Evolutionary conservation across 352 stramenopile genomes (phyloP).

Genomic region (Phytophthora citrophthora): DNA sequence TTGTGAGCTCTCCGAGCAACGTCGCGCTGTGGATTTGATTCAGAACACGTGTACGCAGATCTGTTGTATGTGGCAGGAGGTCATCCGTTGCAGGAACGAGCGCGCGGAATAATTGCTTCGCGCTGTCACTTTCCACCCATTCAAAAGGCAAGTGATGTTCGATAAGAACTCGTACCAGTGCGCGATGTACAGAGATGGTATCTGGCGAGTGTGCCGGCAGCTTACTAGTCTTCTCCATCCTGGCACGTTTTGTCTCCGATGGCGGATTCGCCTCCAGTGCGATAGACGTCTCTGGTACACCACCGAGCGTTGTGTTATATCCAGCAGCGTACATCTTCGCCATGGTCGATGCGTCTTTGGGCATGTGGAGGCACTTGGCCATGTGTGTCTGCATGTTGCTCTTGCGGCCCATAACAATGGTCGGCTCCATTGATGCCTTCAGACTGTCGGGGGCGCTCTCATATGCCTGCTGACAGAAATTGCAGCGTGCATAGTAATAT

Average conservation of each 20-base stretch:
- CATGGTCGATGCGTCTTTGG: conserved; percentile 47
- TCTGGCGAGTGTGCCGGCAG: conserved; percentile 10
- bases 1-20: conserved; percentile 40
- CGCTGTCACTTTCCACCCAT: conserved; percentile 61
- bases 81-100: conserved; percentile 25
- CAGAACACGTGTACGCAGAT: conserved; percentile 52
- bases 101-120: conserved; percentile 53
- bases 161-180: conserved; percentile 65
- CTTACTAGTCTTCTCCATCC: conserved; percentile 9
- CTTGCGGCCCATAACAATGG: conserved; percentile 75
- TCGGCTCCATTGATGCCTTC: conserved; percentile 56
- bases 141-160: conserved; percentile 72
- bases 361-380: conserved; percentile 76
- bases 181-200: conserved; percentile 28
- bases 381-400: conserved; percentile 88
- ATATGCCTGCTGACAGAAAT: conserved; percentile 80
- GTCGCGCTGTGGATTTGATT: conserved; percentile 44
- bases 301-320: conserved; percentile 5
- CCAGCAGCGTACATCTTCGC: conserved; percentile 22
- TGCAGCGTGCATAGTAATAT: conserved; percentile 81
- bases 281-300: neutral
- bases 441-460: conserved; percentile 55
- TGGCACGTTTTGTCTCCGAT: conserved; percentile 30
- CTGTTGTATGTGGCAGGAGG: conserved; percentile 36
- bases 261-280: conserved; percentile 7